Evolutionary conservation across 2,329 filamentous ascomycete species (phyloP).

Genomic region (Periconia macrospinosa): DNA sequence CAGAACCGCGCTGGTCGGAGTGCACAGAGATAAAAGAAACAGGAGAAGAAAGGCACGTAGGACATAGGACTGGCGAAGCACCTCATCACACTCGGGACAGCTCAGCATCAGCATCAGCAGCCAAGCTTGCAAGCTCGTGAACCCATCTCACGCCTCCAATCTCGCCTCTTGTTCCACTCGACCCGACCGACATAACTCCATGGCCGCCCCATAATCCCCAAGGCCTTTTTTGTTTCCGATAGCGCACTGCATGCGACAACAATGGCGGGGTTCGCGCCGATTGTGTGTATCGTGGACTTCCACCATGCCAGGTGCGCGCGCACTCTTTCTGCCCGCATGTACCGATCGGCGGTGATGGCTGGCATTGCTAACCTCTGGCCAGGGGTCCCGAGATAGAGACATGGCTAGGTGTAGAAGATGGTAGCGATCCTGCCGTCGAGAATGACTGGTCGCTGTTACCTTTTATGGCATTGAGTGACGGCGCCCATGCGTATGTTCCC

Average conservation of each 20-base stretch:
- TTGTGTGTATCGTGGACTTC: slow-evolving; percentile 57
- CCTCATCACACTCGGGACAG: background rate
- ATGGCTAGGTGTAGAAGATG: slow-evolving; percentile 80
- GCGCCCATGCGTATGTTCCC: slow-evolving; percentile 79
- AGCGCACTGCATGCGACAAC: background rate
- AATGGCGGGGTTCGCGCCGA: slow-evolving; percentile 45
- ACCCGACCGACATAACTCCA: background rate
- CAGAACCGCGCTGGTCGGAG: too few relatives aligned
- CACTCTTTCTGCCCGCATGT: too few relatives aligned
- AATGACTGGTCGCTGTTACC: slow-evolving; percentile 91
- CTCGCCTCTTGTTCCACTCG: background rate
- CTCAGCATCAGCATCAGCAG: background rate
- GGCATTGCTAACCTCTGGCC: slow-evolving; percentile 11
- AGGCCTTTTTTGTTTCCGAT: background rate
- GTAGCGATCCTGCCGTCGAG: slow-evolving; percentile 74
- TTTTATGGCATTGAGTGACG: slow-evolving; percentile 96
- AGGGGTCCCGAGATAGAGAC: slow-evolving; percentile 90
- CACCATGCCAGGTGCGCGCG: slow-evolving; percentile 51
- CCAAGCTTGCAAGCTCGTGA: slow-evolving; percentile 1
- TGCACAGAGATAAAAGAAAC: too few relatives aligned
- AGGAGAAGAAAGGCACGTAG: too few relatives aligned
- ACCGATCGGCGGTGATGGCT: slow-evolving; percentile 4
- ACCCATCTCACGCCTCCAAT: background rate
- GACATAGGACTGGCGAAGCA: too few relatives aligned
- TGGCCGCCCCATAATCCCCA: background rate